Conservation (phyloP, 163 green algal genomes). For the Trebouxiophyceae sp. region DNA sequence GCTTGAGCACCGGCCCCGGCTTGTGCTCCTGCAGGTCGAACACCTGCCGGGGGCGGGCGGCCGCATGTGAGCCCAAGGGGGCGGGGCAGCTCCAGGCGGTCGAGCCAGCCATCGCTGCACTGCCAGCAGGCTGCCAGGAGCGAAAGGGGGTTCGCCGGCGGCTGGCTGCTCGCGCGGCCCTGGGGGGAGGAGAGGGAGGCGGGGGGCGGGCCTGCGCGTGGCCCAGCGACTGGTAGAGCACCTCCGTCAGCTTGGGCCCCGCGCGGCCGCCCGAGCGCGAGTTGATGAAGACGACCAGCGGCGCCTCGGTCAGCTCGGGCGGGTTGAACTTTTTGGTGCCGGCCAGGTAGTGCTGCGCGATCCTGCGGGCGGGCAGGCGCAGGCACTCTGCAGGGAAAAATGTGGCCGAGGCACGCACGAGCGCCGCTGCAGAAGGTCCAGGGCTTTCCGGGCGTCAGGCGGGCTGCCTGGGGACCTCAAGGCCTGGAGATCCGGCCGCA, state of each 20-base stretch:
- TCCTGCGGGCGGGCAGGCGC: constrained; percentile 18
- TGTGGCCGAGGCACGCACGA: not conserved
- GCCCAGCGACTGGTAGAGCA: constrained; percentile 41
- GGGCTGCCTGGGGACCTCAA: too few relatives aligned
- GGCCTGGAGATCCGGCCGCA: too few relatives aligned
- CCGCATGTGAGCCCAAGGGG: too few relatives aligned
- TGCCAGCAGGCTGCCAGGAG: too few relatives aligned
- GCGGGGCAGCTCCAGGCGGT: too few relatives aligned
- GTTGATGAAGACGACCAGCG: constrained; percentile 82
- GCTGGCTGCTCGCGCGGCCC: too few relatives aligned
- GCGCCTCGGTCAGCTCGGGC: constrained; percentile 31
- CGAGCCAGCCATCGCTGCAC: too few relatives aligned
- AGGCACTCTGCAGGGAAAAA: not conserved
- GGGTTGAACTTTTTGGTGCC: constrained; percentile 29
- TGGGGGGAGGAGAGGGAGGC: too few relatives aligned
- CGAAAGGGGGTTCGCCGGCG: too few relatives aligned
- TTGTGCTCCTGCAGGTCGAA: constrained; percentile 51
- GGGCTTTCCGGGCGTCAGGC: too few relatives aligned
- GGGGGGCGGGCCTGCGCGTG: constrained; percentile 36
- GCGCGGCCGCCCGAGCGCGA: constrained; percentile 57
- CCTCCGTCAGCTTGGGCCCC: constrained; percentile 37
- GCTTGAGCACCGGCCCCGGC: constrained; percentile 39
- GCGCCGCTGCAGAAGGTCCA: too few relatives aligned
- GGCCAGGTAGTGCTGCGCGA: constrained; percentile 35
- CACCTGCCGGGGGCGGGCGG: too few relatives aligned